Conservation (phyloP, 2,329 filamentous ascomycete genomes). For the Ophiosphaerella korrae region DNA sequence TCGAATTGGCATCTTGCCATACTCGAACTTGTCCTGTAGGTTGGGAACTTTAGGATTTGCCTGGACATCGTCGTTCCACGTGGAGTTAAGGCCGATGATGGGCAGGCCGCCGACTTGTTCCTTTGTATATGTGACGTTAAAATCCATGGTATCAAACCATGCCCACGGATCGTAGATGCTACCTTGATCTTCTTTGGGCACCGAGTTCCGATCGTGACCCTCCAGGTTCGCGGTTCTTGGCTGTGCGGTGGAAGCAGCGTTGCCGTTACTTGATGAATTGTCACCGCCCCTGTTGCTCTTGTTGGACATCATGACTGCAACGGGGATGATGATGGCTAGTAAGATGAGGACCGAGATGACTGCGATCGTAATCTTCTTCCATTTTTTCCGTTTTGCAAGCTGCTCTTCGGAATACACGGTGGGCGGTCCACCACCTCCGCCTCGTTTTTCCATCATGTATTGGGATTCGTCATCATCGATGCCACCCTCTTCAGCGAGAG, state of each 20-base stretch:
- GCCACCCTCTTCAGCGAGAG: slow-evolving; percentile 52
- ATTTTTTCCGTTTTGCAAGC: slow-evolving; percentile 46
- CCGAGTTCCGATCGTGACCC: slow-evolving; percentile 49
- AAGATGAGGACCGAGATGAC: slow-evolving; percentile 47
- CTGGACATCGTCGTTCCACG: slow-evolving; percentile 81
- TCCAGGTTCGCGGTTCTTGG: slow-evolving; percentile 54
- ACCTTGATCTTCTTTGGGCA: slow-evolving; percentile 66
- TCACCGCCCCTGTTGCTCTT: slow-evolving; percentile 44
- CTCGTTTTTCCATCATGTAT: slow-evolving; percentile 49
- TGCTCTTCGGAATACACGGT: slow-evolving; percentile 48
- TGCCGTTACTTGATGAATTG: slow-evolving; percentile 24
- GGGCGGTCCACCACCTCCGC: slow-evolving; percentile 43
- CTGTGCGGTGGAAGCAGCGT: slow-evolving; percentile 23
- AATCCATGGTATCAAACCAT: slow-evolving; percentile 88
- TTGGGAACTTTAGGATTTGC: slow-evolving; percentile 82
- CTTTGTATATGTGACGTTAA: slow-evolving; percentile 93
- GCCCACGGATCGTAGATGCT: slow-evolving; percentile 86
- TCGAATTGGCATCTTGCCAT: slow-evolving; percentile 77
- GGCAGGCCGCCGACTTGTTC: slow-evolving; percentile 84
- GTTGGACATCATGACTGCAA: slow-evolving; percentile 53
- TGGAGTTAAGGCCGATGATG: slow-evolving; percentile 83
- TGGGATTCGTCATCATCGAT: slow-evolving; percentile 49
- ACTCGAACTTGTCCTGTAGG: slow-evolving; percentile 77
- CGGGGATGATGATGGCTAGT: slow-evolving; percentile 54
- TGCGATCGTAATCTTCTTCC: slow-evolving; percentile 59